A percentile compares a stretch with the other conserved stretches of the same genome.
Conservation (phyloP, 768 basidiomycete species). For the Pholiota molesta region DNA sequence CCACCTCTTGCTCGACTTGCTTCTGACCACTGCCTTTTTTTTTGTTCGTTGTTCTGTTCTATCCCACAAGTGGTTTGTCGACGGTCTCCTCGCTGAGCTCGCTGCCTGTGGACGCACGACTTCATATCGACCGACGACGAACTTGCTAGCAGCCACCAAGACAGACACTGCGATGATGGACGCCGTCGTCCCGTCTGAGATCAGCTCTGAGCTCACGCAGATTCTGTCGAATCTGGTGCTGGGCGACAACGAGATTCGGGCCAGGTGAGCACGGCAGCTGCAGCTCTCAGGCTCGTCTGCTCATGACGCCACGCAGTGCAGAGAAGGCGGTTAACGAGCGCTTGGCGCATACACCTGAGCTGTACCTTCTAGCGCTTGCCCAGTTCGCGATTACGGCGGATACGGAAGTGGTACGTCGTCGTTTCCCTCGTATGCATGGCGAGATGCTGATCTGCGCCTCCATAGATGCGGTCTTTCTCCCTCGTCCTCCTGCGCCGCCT, state of each 20-base stretch:
- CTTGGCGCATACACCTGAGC: constrained; percentile 74
- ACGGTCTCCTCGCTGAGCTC: neutral
- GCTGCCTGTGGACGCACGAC: neutral
- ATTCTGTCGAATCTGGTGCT: constrained; percentile 84
- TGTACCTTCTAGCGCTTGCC: constrained; percentile 76
- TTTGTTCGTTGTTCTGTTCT: neutral
- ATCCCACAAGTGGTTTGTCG: too few relatives aligned
- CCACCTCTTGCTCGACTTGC: neutral
- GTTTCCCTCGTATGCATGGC: neutral
- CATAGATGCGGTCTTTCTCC: constrained; percentile 84
- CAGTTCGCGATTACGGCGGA: constrained; percentile 80
- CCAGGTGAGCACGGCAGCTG: constrained; percentile 47
- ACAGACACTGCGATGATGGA: constrained; percentile 36
- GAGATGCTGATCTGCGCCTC: constrained; percentile 1
- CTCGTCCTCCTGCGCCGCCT: constrained; percentile 79
- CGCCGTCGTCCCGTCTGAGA: constrained; percentile 63
- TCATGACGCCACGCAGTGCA: constrained; percentile 42
- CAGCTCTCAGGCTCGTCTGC: too few relatives aligned
- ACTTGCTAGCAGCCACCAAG: neutral
- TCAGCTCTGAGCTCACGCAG: constrained; percentile 77
- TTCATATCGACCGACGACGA: neutral
- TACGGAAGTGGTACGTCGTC: constrained; percentile 70
- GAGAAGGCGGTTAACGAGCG: constrained; percentile 84
- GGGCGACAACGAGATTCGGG: constrained; percentile 81
- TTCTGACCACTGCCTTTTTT: neutral